Evolutionary conservation across 1,139 yeast species (phyloP), one percentile per base, ranked within the genome.

Genomic region (Sugiyamaella sp.): DNA sequence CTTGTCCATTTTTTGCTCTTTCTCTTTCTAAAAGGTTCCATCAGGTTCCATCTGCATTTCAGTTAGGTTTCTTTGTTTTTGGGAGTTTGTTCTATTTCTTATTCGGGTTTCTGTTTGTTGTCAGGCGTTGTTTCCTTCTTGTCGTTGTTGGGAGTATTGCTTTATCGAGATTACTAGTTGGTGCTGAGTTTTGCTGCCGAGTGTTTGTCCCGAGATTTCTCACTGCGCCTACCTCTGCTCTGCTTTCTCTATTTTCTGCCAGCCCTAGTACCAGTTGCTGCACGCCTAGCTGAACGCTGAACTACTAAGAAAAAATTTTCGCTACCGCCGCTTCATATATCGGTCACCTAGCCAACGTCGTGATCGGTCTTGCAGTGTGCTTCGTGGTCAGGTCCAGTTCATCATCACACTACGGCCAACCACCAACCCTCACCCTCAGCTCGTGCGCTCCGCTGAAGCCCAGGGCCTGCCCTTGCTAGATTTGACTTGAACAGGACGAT

Each of bases 101-200:
- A 24, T 45, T 24, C 21, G 27, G 42, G 21, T 35, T 45, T 12
- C 14, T 27, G 19, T 21, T 33, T 19, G 8, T 21, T n/a, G n/a
- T n/a, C 14, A 33, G 32, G 24, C 24, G 43, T 37, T 46, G 25
- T 19, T 43, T 46, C 32, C 3, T 38, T 38, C 24, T 27, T 2
- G 41, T n/a, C 17, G 22, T 42, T 20, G 41, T 46, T 46, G 50
- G 50, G 50, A 46, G 50, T 39, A 46, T 46, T 37, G 43, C 21
- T 46, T 38, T 27, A 46, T 9, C 50, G 45, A 40, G 19, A 19
- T 38, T 44, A n/a, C 12, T 38, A n/a, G 12, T 22, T 41, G 20
- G 27, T 43, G 4, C 4, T 6, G 35, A 10, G 8, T 29, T 29
- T 14, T 29, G 35, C 14, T 29, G 35, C 35, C n/a, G 8, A 4